Conservation (phyloP, 192 early-diverging fungal genomes). For the Linderina pennispora region DNA sequence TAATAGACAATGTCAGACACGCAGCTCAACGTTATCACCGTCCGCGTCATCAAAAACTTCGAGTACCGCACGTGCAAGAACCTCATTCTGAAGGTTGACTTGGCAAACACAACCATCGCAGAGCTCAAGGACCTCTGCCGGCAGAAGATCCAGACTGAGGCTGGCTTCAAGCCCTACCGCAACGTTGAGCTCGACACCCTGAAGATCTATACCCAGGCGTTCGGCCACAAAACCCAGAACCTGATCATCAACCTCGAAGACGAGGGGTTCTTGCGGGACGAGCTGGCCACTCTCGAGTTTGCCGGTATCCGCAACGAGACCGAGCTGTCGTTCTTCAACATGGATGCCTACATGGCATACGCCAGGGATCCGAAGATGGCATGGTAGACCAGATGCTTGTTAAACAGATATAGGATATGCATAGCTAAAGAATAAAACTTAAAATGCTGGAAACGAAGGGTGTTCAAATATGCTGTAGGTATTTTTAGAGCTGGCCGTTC, state of each 20-base stretch:
- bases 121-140: conserved; percentile 33
- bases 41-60: conserved; percentile 85
- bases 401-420: no score
- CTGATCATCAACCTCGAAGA: conserved; percentile 84
- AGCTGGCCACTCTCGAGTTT: conserved; percentile 47
- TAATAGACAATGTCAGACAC: neutral
- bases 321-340: conserved; percentile 79
- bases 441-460: no score
- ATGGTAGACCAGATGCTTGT: no score
- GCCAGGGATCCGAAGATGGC: conserved; percentile 72
- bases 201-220: conserved; percentile 39
- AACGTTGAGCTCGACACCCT: conserved; percentile 18
- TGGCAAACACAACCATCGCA: conserved; percentile 53
- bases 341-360: conserved; percentile 61
- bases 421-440: no score
- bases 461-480: no score
- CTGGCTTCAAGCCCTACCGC: conserved; percentile 31
- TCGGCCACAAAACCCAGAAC: conserved; percentile 63
- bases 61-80: conserved; percentile 85
- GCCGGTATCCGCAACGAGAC: conserved; percentile 64
- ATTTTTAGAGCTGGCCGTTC: no score
- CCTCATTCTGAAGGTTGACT: conserved; percentile 69
- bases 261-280: conserved; percentile 55
- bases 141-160: conserved; percentile 12
- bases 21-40: conserved; percentile 49